A percentile compares a stretch with the other conserved stretches of the same genome.
These are phyloP conservation scores for Chamaecyparis obtusa DNA, from an alignment of 75 land plant genomes.

Conservation along the genomic window DNA sequence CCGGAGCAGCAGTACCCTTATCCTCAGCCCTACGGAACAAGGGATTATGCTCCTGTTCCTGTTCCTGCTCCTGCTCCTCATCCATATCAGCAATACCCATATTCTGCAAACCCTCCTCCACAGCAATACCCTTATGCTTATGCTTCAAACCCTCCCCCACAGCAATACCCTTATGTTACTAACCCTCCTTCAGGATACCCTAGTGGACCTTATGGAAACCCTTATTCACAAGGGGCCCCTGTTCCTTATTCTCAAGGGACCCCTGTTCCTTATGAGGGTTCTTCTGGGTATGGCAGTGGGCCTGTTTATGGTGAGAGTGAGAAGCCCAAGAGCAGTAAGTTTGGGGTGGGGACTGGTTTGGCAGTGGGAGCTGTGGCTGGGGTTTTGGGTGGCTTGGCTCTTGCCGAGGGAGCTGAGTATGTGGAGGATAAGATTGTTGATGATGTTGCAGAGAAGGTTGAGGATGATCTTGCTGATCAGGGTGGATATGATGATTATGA, in stretches of 20 bases:
- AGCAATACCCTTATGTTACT: background rate
- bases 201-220: constrained; percentile 8
- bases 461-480: constrained; percentile 33
- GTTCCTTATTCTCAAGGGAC: background rate
- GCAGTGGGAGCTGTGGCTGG: constrained; percentile 58
- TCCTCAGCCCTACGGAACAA: no score
- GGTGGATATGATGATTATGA: constrained; percentile 25
- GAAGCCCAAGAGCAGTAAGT: constrained; percentile 19
- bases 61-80: no score
- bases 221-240: background rate
- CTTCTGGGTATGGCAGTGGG: constrained; percentile 18
- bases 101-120: background rate
- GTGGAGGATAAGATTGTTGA: constrained; percentile 46
- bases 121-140: no score
- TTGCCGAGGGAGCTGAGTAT: constrained; percentile 44
- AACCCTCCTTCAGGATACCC: background rate
- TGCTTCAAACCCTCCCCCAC: background rate
- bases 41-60: no score
- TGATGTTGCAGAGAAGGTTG: constrained; percentile 29
- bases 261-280: background rate
- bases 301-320: constrained; percentile 22
- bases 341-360: constrained; percentile 34
- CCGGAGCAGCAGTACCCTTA: no score
- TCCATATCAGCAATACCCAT: constrained; percentile 46
- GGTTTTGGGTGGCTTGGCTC: constrained; percentile 42